These are phyloP conservation scores for Typha latifolia DNA, from an alignment of 176 grass and related monocot species.

Conservation along the genomic window DNA sequence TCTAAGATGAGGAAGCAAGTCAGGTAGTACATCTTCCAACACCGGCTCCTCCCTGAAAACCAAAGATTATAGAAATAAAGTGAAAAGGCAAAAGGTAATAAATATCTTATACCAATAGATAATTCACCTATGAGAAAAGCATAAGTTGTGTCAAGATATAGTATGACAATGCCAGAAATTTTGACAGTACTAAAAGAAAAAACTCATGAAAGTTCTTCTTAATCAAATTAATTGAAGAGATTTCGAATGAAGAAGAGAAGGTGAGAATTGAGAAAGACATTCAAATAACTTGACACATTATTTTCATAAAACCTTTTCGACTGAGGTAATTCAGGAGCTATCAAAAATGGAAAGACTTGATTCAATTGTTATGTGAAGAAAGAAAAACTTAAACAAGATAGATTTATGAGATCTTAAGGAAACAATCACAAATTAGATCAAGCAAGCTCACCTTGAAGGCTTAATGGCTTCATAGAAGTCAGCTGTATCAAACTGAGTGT, in stretches of 20 bases:
- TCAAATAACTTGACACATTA: background rate
- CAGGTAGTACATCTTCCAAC: slow-evolving; percentile 53
- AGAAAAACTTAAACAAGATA: too few relatives aligned
- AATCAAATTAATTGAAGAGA: background rate
- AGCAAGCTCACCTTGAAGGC: slow-evolving; percentile 38
- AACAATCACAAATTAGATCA: background rate
- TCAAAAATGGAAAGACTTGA: too few relatives aligned
- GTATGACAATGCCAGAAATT: too few relatives aligned
- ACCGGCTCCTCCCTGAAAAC: slow-evolving; percentile 29
- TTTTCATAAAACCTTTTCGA: background rate
- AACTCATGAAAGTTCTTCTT: too few relatives aligned
- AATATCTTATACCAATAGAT: slow-evolving; percentile 3
- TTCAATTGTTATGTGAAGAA: too few relatives aligned
- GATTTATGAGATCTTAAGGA: too few relatives aligned
- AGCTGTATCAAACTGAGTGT: slow-evolving; percentile 66
- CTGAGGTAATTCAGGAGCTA: background rate
- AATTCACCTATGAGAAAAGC: background rate
- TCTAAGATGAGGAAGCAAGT: slow-evolving; percentile 74
- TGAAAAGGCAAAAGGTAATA: slow-evolving; percentile 10
- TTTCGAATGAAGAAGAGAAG: background rate
- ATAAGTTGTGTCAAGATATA: background rate
- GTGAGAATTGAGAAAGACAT: background rate
- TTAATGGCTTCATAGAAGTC: slow-evolving; percentile 77
- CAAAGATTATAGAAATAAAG: slow-evolving; percentile 24
- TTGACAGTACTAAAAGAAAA: too few relatives aligned